A percentile compares a stretch with the other conserved stretches of the same genome.
Conservation (phyloP, 83 land plant genomes). For the Picea abies region DNA sequence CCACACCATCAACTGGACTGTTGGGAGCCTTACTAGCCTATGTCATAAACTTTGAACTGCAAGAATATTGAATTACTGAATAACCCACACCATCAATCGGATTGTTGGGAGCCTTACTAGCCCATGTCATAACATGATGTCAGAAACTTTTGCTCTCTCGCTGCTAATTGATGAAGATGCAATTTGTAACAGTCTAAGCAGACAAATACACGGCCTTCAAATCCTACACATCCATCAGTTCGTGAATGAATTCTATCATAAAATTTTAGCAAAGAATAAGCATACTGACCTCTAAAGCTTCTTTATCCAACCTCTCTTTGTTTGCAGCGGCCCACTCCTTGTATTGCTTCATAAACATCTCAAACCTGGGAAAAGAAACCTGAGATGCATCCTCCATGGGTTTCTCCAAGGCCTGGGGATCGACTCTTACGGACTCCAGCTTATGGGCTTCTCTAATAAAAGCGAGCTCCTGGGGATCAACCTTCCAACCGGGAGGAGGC, state of each 20-base stretch:
- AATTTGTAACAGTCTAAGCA: no score
- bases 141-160: no score
- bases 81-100: no score
- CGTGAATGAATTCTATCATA: no score
- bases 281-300: constrained; percentile 35
- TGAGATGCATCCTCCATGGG: constrained; percentile 21
- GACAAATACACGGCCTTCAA: not conserved
- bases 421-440: constrained; percentile 42
- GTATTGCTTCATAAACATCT: constrained; percentile 90
- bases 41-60: no score
- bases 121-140: no score
- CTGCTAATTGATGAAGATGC: no score
- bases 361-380: constrained; percentile 63
- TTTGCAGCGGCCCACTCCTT: constrained; percentile 87
- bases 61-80: no score
- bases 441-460: constrained; percentile 84
- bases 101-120: no score
- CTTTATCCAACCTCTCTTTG: constrained; percentile 67
- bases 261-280: no score
- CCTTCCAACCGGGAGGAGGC: constrained; percentile 98
- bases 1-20: no score
- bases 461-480: constrained; percentile 82
- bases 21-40: no score
- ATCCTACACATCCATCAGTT: not conserved
- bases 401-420: constrained; percentile 30